A percentile compares a stretch with the other conserved stretches of the same genome.
Conservation (phyloP, 176 grass and related monocot species). For the Pontederia crassipes region DNA sequence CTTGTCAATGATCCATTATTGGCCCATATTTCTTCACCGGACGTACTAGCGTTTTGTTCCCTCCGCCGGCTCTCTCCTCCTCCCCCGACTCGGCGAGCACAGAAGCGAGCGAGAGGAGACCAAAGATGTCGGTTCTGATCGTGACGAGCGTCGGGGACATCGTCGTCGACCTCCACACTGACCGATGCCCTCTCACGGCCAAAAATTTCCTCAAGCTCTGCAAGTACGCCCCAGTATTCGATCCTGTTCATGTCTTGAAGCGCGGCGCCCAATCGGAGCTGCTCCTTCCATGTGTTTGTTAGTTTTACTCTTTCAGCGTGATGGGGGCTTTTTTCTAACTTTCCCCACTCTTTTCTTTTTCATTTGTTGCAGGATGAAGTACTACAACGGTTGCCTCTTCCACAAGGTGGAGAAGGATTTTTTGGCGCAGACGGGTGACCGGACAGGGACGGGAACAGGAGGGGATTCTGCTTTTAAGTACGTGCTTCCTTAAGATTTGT, state of each 20-base stretch:
- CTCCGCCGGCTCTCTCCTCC: too few species aligned
- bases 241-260: background rate
- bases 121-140: conserved; percentile 66
- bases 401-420: conserved; percentile 97
- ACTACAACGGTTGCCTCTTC: conserved; percentile 91
- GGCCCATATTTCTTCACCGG: too few species aligned
- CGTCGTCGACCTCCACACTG: conserved; percentile 74
- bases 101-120: background rate
- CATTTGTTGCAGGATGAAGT: conserved; percentile 57
- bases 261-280: too few species aligned
- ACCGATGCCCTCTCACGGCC: conserved; percentile 61
- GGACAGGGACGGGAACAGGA: conserved; percentile 60
- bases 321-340: background rate
- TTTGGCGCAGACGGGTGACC: conserved; percentile 87
- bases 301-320: background rate
- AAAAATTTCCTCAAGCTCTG: conserved; percentile 99
- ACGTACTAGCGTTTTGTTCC: too few species aligned
- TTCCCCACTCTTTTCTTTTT: background rate
- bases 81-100: too few species aligned
- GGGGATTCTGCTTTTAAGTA: conserved; percentile 92
- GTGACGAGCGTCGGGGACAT: conserved; percentile 91
- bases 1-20: too few species aligned
- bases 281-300: background rate
- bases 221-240: conserved; percentile 37
- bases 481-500: conserved; percentile 1